A percentile compares a stretch with the other conserved stretches of the same genome.
Conservation (phyloP, 2,329 filamentous ascomycete species). For the Colletotrichum somersetense region DNA sequence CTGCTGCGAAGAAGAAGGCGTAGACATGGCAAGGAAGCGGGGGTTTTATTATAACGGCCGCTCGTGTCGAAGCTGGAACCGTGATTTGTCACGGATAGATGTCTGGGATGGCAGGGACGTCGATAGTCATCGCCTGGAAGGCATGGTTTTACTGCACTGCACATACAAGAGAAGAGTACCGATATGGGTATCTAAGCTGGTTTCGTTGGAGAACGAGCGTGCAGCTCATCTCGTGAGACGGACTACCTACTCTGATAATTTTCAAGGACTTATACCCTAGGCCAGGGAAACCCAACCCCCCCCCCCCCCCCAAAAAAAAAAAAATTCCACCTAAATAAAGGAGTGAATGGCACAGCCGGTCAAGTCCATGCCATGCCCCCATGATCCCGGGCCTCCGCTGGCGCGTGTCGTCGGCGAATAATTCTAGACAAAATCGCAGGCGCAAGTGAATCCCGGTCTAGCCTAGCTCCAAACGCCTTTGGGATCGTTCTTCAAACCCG, state of each 20-base stretch:
- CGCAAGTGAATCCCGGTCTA: constrained; percentile 30
- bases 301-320: neutral
- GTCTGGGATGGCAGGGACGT: constrained; percentile 1
- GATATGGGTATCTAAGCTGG: constrained; percentile 39
- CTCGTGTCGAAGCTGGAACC: neutral
- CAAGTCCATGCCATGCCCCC: constrained; percentile 20
- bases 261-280: constrained; percentile 34
- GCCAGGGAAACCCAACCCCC: constrained; percentile 33
- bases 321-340: constrained; percentile 34
- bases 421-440: constrained; percentile 24
- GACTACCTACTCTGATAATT: constrained; percentile 24
- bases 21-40: constrained; percentile 54
- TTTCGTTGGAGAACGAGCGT: constrained; percentile 36
- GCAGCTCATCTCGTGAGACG: constrained; percentile 21
- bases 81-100: neutral
- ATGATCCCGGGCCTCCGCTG: constrained; percentile 27
- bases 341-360: constrained; percentile 39
- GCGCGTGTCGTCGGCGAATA: constrained; percentile 3
- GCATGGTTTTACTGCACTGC: neutral
- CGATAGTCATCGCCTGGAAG: neutral
- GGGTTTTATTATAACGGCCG: neutral
- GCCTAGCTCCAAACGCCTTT: constrained; percentile 37
- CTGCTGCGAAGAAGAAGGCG: constrained; percentile 87
- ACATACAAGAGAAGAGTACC: neutral
- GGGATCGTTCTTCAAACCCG: constrained; percentile 62